Base-by-base conservation (phyloP, 805 yeast genomes). In the Grigorovia jiainica region DNA sequence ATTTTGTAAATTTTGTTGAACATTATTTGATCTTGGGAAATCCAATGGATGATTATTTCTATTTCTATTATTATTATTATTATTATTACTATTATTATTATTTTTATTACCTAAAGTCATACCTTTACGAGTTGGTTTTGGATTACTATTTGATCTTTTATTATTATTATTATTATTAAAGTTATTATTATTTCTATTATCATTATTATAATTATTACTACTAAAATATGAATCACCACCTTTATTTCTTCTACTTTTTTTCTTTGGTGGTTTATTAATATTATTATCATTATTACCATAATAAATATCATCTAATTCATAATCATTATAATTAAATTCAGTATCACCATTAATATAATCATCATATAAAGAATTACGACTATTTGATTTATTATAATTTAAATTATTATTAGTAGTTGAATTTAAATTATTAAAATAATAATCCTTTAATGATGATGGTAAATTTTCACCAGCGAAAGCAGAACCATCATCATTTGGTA, bases 401-500 rank as follows among this genome's bases (percentile, higher is more conserved):
- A 41, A 19, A 5, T 27, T 31, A 11, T 34, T 40, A 5, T 23
- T 31, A 18, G 19, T 57, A 61, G 24, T 51, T 52, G 13, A 35
- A 17, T 34, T 9, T 2, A 42, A 36, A 23, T 30, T n/a, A 18
- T 40, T 34, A 43, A 67, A 75, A 55, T 84, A 84, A 39, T 66
- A 58, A 4, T 65, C 65, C 42, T 85, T 67, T 33, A 80, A 58
- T 24, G 62, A 63, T 40, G 65, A 62, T 2, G 94, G 87, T 42
- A 87, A 63, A 54, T 85, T 85, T 35, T 76, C 75, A 3, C 95
- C 95, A 3, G 84, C 73, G 57, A 87, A 87, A 0, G 95, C 95
- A 51, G 90, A 79, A 1, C 92, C 94, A 54, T 81, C 82, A 27
- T 73, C 67, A 55, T 82, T 81, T 2, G 94, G 90, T 2, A 85